Evolutionary conservation across 495 filamentous ascomycete genomes (phyloP).

Genomic region (Xylaria telfairii): DNA sequence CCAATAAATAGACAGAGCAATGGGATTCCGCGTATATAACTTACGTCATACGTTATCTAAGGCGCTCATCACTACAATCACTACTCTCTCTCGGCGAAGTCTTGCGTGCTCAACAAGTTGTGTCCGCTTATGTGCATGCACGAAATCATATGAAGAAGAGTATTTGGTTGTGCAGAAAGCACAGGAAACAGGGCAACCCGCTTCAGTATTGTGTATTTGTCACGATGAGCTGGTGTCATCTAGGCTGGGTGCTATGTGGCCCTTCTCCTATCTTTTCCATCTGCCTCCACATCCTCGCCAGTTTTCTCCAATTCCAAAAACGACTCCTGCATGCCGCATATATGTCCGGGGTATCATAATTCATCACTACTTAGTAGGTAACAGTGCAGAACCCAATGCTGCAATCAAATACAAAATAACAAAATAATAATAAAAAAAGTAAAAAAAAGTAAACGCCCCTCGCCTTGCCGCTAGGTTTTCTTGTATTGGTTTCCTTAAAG

Average conservation of each 20-base stretch:
- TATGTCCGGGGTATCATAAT: constrained; percentile 19
- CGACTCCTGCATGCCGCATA: neutral
- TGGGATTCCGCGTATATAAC: neutral
- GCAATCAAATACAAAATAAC: neutral
- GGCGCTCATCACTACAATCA: neutral
- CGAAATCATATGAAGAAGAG: neutral
- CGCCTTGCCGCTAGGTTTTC: neutral
- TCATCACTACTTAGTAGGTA: constrained; percentile 8
- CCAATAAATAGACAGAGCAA: constrained; percentile 7
- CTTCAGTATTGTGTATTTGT: constrained; percentile 6
- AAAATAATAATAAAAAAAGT: neutral
- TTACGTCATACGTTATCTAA: neutral
- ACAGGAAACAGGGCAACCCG: neutral
- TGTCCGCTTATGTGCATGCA: neutral
- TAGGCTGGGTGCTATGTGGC: neutral
- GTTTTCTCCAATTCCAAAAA: neutral
- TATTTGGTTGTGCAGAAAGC: neutral
- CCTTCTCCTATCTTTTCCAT: neutral
- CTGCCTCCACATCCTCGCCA: neutral
- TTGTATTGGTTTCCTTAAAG: neutral
- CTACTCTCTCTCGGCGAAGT: neutral
- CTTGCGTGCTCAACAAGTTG: neutral
- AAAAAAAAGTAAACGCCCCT: neutral
- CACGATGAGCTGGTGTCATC: neutral
- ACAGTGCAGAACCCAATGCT: neutral